Conservation (phyloP, 495 filamentous ascomycete genomes). For the Talaromyces nanjingensis region DNA sequence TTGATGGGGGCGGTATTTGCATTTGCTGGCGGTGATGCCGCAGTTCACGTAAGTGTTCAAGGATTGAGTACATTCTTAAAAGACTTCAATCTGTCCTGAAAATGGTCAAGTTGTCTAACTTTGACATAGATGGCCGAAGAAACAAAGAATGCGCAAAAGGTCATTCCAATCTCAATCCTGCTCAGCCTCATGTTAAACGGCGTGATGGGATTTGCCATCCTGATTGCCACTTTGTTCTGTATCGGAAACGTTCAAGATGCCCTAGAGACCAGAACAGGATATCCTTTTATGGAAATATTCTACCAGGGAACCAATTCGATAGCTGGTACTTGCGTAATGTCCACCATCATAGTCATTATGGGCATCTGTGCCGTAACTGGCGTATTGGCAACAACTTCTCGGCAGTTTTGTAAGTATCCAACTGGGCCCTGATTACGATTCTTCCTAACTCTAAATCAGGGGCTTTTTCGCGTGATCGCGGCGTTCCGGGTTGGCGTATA, state of each 20-base stretch:
- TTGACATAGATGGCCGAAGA: slow-evolving; percentile 41
- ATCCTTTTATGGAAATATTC: slow-evolving; percentile 50
- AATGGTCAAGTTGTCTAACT: not conserved
- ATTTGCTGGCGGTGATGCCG: slow-evolving; percentile 9
- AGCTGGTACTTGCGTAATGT: slow-evolving; percentile 41
- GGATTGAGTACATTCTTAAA: not conserved
- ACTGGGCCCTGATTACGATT: not conserved
- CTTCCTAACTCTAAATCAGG: slow-evolving; percentile 7
- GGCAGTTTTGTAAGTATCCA: slow-evolving; percentile 35
- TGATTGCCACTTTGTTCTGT: slow-evolving; percentile 43
- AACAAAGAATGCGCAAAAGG: slow-evolving; percentile 35
- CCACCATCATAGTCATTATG: slow-evolving; percentile 41
- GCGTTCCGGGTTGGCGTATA: slow-evolving; percentile 34
- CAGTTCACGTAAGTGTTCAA: slow-evolving; percentile 5
- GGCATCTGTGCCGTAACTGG: slow-evolving; percentile 42
- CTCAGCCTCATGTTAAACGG: slow-evolving; percentile 42
- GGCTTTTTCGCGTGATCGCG: slow-evolving; percentile 50
- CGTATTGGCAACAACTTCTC: slow-evolving; percentile 49
- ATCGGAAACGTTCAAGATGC: slow-evolving; percentile 41
- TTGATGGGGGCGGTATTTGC: slow-evolving; percentile 33
- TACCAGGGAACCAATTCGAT: slow-evolving; percentile 38
- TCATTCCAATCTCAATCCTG: slow-evolving; percentile 41
- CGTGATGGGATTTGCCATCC: slow-evolving; percentile 42
- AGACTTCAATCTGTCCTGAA: not conserved
- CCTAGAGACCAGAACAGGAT: slow-evolving; percentile 29